Evolutionary conservation across 345 rosid genomes (phyloP), one percentile per base, ranked within the genome.

Genomic region (Anastatica hierochuntica): DNA sequence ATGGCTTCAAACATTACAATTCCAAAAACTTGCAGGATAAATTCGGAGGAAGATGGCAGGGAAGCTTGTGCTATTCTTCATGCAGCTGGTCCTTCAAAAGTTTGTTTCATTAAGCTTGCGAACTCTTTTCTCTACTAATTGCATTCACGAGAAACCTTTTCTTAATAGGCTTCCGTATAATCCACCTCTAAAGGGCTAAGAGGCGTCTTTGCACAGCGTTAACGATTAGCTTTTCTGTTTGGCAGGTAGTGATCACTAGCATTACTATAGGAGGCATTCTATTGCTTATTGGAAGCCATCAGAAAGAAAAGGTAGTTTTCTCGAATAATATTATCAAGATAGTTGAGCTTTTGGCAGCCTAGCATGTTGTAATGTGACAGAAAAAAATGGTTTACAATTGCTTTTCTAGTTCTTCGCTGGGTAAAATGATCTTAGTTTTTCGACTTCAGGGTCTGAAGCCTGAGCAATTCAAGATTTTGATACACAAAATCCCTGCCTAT

Each of bases 221-320:
- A 4, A 49, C 30, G 43, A 40, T 50, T 23, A 40, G 51, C 23
- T 50, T 40, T 43, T 7, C 16, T 24, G 50, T 16, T 14, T 73
- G 31, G 71, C 83, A 92, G 98, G 97, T 92, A 67, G 90, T 92
- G 65, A 80, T 92, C 53, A 92, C 98, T 62, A 85, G 98, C 83
- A 88, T 92, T 43, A 81, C 69, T 49, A 71, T 88, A 50, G 74
- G 82, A 27, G 95, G 87, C 37, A 70, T 63, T 76, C 84, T 92
- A 69, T 76, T 78, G 34, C 84, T 92, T 56, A 79, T 92, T 56
- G 98, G 98, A 63, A 92, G 98, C 67, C 79, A 92, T 72, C 80
- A 77, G 66, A 92, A 88, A 77, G 83, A 76, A 53, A 92, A 88
- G 85, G 98, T 92, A 14, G 34, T 69, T 39, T 17, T 48, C 11